These are phyloP conservation scores for Ustilago cynodontis DNA, from an alignment of 1,284 basidiomycete genomes.

Conservation along the genomic window DNA sequence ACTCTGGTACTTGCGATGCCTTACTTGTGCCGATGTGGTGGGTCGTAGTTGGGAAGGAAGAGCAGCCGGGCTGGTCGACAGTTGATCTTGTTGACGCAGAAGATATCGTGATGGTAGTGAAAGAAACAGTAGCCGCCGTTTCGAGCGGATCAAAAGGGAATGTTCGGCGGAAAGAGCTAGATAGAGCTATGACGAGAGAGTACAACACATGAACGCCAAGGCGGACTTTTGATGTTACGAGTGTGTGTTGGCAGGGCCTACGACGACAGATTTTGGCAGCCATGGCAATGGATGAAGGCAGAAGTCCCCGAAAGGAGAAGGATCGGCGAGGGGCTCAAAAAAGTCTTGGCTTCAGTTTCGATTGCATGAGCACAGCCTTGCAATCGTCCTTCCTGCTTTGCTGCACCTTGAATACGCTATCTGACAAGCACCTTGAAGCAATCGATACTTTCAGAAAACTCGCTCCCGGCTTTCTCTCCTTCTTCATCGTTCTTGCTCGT, in stretches of 20 bases:
- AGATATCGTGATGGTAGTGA: slow-evolving; percentile 2
- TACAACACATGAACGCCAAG: neutral
- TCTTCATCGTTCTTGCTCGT: neutral
- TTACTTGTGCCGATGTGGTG: neutral
- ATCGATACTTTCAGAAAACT: neutral
- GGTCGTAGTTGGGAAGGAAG: neutral
- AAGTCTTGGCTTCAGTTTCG: slow-evolving; percentile 37
- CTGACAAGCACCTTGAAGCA: slow-evolving; percentile 1
- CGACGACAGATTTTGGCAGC: too few relatives aligned
- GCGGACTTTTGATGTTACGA: neutral
- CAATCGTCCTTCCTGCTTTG: neutral
- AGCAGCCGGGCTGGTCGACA: neutral
- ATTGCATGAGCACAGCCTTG: slow-evolving; percentile 25
- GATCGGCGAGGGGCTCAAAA: slow-evolving; percentile 38
- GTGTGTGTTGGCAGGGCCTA: neutral
- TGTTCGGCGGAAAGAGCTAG: neutral
- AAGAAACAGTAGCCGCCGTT: slow-evolving; percentile 5
- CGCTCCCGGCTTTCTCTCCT: neutral
- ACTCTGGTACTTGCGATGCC: neutral
- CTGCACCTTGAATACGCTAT: neutral
- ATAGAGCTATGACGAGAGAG: neutral
- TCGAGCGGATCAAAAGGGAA: neutral
- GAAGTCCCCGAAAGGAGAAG: slow-evolving; percentile 7
- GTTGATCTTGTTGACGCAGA: neutral
- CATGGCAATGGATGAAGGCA: neutral